Base-by-base conservation (phyloP, 805 yeast genomes). In the Ogataea paradorogensis region DNA sequence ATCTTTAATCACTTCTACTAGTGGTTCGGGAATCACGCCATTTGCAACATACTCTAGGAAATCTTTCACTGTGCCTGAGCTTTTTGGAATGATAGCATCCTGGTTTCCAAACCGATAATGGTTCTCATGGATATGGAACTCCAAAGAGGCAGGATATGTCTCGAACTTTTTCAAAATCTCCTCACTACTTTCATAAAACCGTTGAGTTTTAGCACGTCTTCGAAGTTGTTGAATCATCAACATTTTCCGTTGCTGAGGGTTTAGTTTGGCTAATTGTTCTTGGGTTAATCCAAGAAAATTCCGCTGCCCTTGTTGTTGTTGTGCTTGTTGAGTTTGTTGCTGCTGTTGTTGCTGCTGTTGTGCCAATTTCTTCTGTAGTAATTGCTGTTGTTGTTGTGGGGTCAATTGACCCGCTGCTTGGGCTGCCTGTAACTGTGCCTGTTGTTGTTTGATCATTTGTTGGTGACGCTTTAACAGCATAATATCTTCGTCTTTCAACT, bases 71-170 rank as follows among this genome's bases (percentile, higher is more conserved):
- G 85, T 75, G 11, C 87, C 83, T 45, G 86, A 84, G 52, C 75
- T 75, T 55, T 84, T 84, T 6, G 95, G 89, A 28, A 93, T 84
- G 34, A 85, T 75, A 7, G 95, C 88, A 52, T 90, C 97, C 55
- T 73, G 91, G 48, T 85, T 86, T 47, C 95, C 95, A 66, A 91
- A 90, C 45, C 95, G 76, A 61, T 81, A 91, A 63, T 90, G 95
- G 41, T 87, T 88, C 52, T 88, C 93, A 62, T 86, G 90, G 16
- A 91, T 88, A 55, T 91, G 97, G 53, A 91, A 82, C 48, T 81
- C 95, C 43, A 91, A 64, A 27, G 95, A 84, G 7, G 96, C 84
- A 8, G 91, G 84, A 45, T 75, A 76, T 41, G 78, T 76, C 49
- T 82, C 80, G 59, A 82, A 90, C 59, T 89, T 90, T 44, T 78